These are phyloP conservation scores for Sphaerobolus stellatus DNA, from an alignment of 1,284 basidiomycete genomes.

Conservation along the genomic window DNA sequence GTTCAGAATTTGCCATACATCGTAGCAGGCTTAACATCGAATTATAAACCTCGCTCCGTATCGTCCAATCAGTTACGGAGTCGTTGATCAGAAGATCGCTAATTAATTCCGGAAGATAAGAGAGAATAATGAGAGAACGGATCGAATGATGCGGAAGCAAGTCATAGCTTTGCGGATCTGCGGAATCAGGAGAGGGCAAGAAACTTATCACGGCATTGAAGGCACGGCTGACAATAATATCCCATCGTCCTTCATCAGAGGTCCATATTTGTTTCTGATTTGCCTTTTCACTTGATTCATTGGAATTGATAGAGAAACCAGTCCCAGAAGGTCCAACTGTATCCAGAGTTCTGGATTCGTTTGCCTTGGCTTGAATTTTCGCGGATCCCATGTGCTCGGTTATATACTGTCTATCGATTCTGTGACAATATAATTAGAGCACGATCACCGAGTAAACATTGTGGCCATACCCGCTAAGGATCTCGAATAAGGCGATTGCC, in stretches of 20 bases:
- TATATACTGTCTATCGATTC: slow-evolving; percentile 46
- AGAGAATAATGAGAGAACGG: slow-evolving; percentile 40
- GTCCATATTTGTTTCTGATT: slow-evolving; percentile 7
- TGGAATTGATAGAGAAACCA: slow-evolving; percentile 39
- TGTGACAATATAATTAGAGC: neutral
- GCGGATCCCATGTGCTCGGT: slow-evolving; percentile 37
- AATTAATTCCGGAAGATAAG: slow-evolving; percentile 48
- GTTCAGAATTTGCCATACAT: slow-evolving; percentile 51
- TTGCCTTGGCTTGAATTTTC: slow-evolving; percentile 24
- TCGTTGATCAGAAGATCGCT: slow-evolving; percentile 51
- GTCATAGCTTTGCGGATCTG: slow-evolving; percentile 43
- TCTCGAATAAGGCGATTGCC: slow-evolving; percentile 50
- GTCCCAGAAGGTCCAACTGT: slow-evolving; percentile 52
- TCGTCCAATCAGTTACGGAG: slow-evolving; percentile 52
- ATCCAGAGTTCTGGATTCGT: neutral
- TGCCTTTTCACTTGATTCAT: slow-evolving; percentile 15
- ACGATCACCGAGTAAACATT: neutral
- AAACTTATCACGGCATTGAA: slow-evolving; percentile 40
- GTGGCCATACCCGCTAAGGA: slow-evolving; percentile 35
- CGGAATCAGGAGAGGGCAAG: slow-evolving; percentile 47
- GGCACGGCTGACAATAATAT: slow-evolving; percentile 40
- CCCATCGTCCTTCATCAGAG: slow-evolving; percentile 32
- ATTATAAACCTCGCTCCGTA: slow-evolving; percentile 46
- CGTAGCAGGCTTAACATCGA: slow-evolving; percentile 47
- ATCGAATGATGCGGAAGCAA: slow-evolving; percentile 49